Evolutionary conservation across 805 yeast species (phyloP).

Genomic region (Isabelozyma heimii): DNA sequence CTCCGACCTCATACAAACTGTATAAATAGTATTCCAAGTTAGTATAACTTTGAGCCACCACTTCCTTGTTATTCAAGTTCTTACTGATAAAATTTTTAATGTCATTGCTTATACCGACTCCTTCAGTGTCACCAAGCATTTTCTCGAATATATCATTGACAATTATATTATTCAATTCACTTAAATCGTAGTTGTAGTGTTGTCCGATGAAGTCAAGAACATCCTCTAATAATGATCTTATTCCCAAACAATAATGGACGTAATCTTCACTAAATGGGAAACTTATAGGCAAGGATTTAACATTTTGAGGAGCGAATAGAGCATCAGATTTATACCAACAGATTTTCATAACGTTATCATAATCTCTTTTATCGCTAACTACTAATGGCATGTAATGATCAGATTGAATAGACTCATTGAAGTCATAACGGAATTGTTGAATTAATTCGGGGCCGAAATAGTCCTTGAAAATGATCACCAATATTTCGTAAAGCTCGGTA

Average conservation of each 20-base stretch:
- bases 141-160: constrained; percentile 62
- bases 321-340: constrained; percentile 68
- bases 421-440: constrained; percentile 56
- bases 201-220: constrained; percentile 63
- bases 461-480: constrained; percentile 55
- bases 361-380: constrained; percentile 57
- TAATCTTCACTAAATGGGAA: constrained; percentile 85
- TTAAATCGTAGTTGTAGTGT: constrained; percentile 61
- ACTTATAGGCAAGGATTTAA: constrained; percentile 56
- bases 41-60: constrained; percentile 82
- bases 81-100: constrained; percentile 58
- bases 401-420: constrained; percentile 59
- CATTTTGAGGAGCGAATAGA: constrained; percentile 39
- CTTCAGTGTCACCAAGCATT: constrained; percentile 50
- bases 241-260: constrained; percentile 78
- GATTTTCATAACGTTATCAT: constrained; percentile 58
- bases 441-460: constrained; percentile 58
- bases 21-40: constrained; percentile 83
- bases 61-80: constrained; percentile 78
- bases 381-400: constrained; percentile 90
- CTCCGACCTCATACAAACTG: constrained; percentile 70
- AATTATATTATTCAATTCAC: constrained; percentile 55
- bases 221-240: constrained; percentile 62
- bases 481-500: constrained; percentile 56
- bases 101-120: constrained; percentile 57